These are phyloP conservation scores for Sugiyamaella floridensis DNA, from an alignment of 805 yeast genomes.

Conservation along the genomic window DNA sequence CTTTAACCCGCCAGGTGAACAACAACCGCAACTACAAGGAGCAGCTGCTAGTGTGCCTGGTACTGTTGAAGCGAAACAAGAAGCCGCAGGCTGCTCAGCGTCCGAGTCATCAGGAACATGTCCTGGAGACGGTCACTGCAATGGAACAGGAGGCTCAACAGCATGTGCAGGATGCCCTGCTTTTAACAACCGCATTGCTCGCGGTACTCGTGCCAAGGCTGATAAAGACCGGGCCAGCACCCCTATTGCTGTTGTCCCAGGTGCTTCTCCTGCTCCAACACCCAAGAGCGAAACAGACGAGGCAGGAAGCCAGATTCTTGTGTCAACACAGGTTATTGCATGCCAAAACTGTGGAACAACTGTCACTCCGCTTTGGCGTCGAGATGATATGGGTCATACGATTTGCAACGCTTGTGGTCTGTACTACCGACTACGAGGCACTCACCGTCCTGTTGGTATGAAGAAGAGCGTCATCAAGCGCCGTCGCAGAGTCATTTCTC, in stretches of 20 bases:
- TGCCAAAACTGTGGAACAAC: conserved; percentile 82
- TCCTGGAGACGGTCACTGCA: conserved; percentile 72
- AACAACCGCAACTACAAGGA: background rate
- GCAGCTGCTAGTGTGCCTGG: background rate
- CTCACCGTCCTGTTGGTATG: conserved; percentile 70
- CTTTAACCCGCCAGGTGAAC: conserved; percentile 1
- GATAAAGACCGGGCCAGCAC: conserved; percentile 4
- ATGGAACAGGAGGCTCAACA: conserved; percentile 78
- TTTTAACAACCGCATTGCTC: conserved; percentile 51
- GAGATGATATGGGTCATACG: conserved; percentile 74
- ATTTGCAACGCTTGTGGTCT: conserved; percentile 85
- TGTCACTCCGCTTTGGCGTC: conserved; percentile 80
- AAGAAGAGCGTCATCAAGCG: conserved; percentile 68
- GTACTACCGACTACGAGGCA: conserved; percentile 67
- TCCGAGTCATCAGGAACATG: conserved; percentile 43
- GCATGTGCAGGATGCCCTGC: conserved; percentile 84
- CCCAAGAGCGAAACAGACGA: conserved; percentile 3
- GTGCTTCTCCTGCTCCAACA: conserved; percentile 4
- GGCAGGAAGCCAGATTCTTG: conserved; percentile 10
- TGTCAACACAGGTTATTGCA: conserved; percentile 52
- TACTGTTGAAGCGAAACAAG: conserved; percentile 1
- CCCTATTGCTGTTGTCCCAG: conserved; percentile 4
- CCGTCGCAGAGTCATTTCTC: conserved; percentile 45
- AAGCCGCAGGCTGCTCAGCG: conserved; percentile 8
- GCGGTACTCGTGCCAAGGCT: conserved; percentile 10